Evolutionary conservation across 2,329 filamentous ascomycete genomes (phyloP).

Genomic region (Canariomyces notabilis): DNA sequence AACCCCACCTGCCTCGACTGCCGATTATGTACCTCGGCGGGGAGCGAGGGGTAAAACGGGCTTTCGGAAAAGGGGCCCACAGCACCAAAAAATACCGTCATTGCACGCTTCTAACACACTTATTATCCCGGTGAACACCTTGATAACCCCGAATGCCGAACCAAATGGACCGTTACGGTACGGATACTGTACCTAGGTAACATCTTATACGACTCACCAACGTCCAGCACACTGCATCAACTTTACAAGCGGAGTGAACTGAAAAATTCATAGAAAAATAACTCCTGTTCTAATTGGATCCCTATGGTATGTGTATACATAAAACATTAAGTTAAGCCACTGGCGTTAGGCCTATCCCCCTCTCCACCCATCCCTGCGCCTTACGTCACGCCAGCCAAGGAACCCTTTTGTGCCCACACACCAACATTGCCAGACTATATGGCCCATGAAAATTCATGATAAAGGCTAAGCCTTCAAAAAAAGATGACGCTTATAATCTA

Average conservation of each 20-base stretch:
- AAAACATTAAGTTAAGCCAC: conserved; percentile 10
- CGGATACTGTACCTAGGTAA: too few relatives aligned
- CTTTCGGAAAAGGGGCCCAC: not conserved
- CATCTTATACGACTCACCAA: not conserved
- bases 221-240: too few relatives aligned
- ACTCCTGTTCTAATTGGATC: conserved; percentile 7
- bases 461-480: too few relatives aligned
- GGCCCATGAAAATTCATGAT: too few relatives aligned
- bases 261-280: too few relatives aligned
- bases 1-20: conserved; percentile 13
- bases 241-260: too few relatives aligned
- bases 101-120: conserved; percentile 1
- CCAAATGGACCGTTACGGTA: too few relatives aligned
- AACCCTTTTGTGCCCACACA: too few relatives aligned
- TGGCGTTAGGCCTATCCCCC: conserved; percentile 2
- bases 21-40: conserved; percentile 17
- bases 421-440: too few relatives aligned
- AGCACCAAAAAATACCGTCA: conserved; percentile 6
- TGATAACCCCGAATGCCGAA: not conserved
- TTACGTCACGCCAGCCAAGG: too few relatives aligned
- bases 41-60: conserved; percentile 14
- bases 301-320: conserved; percentile 8
- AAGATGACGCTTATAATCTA: too few relatives aligned
- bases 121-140: not conserved
- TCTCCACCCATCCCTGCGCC: too few relatives aligned